phyloP scores from a whole-genome alignment of 2,329 filamentous ascomycete species.

The Phaeosphaeria sp. region DNA sequence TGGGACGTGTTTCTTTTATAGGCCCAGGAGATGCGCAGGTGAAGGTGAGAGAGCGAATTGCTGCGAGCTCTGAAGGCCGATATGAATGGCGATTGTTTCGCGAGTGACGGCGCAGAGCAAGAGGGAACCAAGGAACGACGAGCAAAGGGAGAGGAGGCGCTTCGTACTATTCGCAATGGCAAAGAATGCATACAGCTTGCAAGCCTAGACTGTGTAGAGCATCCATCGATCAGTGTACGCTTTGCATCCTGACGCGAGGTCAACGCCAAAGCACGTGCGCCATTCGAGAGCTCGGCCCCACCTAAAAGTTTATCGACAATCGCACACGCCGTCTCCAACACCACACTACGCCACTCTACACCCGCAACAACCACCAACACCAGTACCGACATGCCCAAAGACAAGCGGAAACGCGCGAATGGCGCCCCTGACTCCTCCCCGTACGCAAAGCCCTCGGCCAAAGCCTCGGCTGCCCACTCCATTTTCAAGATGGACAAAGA shows the following conservation, averaged over 20 bases:
- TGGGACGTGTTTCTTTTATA: constrained; percentile 1
- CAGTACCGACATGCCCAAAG: constrained; percentile 54
- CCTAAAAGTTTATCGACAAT: constrained; percentile 19
- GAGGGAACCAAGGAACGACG: constrained; percentile 3
- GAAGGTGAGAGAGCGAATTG: constrained; percentile 8
- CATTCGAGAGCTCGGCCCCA: constrained; percentile 5
- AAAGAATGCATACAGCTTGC: neutral
- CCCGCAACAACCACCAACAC: too few species aligned
- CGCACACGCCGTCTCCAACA: constrained; percentile 18
- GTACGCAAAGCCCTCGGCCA: constrained; percentile 54
- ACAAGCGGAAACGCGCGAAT: constrained; percentile 46
- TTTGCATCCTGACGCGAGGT: too few species aligned
- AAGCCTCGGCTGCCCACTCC: constrained; percentile 69
- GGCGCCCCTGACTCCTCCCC: constrained; percentile 48
- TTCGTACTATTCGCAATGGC: too few species aligned
- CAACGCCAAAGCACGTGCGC: constrained; percentile 27
- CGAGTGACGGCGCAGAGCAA: neutral
- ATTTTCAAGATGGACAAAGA: constrained; percentile 98
- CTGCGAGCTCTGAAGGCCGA: neutral
- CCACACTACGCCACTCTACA: constrained; percentile 5
- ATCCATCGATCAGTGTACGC: neutral
- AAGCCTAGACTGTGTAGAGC: neutral
- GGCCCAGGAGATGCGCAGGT: neutral
- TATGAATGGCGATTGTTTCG: neutral
- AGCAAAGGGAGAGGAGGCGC: neutral